Evolutionary conservation across 1,284 basidiomycete genomes (phyloP).

Genomic region (Malassezia vespertilionis): DNA sequence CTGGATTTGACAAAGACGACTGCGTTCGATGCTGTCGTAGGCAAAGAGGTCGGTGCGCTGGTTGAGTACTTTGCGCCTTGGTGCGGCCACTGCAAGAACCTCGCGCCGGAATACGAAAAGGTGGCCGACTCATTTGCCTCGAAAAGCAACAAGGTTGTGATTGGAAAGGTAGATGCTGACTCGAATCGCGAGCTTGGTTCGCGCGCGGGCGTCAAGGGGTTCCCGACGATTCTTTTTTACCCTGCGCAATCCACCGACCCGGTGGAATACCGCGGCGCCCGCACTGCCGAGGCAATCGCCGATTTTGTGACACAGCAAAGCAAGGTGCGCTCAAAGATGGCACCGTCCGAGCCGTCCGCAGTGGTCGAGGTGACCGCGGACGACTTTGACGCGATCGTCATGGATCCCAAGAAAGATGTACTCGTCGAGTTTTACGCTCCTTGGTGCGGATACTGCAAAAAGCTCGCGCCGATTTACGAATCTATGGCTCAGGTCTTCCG

Average conservation of each 20-base stretch:
- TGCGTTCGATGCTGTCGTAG: slow-evolving; percentile 32
- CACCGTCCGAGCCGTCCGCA: slow-evolving; percentile 67
- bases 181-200: slow-evolving; percentile 60
- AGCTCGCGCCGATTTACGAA: slow-evolving; percentile 74
- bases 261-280: slow-evolving; percentile 64
- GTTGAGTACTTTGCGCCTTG: slow-evolving; percentile 45
- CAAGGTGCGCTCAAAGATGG: slow-evolving; percentile 70
- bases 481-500: slow-evolving; percentile 70
- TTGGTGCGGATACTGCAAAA: slow-evolving; percentile 70
- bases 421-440: slow-evolving; percentile 79
- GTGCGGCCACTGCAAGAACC: slow-evolving; percentile 55
- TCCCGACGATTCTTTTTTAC: slow-evolving; percentile 89
- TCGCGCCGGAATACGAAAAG: slow-evolving; percentile 77
- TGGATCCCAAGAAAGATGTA: slow-evolving; percentile 67
- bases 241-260: slow-evolving; percentile 53
- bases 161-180: slow-evolving; percentile 89
- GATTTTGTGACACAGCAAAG: slow-evolving; percentile 64
- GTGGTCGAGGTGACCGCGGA: slow-evolving; percentile 60
- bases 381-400: slow-evolving; percentile 65
- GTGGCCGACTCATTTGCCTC: slow-evolving; percentile 68
- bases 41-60: slow-evolving; percentile 29
- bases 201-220: slow-evolving; percentile 67
- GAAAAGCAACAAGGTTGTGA: slow-evolving; percentile 65
- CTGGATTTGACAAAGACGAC: slow-evolving; percentile 38
- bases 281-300: slow-evolving; percentile 68